Evolutionary conservation across 225 moss, liverwort and hornwort genomes (phyloP).

Genomic region (Neckera pumila): DNA sequence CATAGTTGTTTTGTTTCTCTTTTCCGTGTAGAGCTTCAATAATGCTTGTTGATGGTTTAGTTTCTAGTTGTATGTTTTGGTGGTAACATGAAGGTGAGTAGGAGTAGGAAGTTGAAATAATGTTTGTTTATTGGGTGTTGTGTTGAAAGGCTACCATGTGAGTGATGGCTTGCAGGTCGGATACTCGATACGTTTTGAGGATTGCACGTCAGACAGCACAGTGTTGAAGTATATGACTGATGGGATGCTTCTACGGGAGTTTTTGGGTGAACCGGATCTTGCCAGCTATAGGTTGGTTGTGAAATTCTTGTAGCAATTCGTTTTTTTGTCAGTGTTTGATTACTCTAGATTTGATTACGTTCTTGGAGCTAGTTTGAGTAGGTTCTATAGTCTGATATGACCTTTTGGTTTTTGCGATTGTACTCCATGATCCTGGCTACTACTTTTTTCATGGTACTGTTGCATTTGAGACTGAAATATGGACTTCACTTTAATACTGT

Average conservation of each 20-base stretch:
- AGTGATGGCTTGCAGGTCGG: slow-evolving; percentile 47
- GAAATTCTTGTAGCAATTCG: background rate
- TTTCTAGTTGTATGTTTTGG: background rate
- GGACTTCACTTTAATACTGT: background rate
- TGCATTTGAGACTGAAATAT: background rate
- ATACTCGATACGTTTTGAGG: slow-evolving; percentile 95
- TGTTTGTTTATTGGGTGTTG: background rate
- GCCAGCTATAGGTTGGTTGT: slow-evolving; percentile 62
- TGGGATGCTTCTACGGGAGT: slow-evolving; percentile 93
- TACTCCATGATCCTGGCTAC: background rate
- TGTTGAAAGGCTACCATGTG: background rate
- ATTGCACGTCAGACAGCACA: slow-evolving; percentile 91
- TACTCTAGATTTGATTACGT: background rate
- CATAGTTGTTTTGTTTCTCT: background rate
- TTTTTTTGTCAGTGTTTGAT: background rate
- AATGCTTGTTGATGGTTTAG: background rate
- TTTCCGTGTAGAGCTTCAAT: background rate
- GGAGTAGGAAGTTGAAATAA: background rate
- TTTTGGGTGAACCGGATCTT: slow-evolving; percentile 92
- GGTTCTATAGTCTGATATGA: background rate
- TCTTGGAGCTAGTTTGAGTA: background rate
- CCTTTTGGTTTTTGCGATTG: background rate
- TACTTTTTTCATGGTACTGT: background rate
- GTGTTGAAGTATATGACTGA: slow-evolving; percentile 96
- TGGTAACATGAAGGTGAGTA: background rate